Percentiles rank a stretch among this genome's conserved stretches.
Evolutionary conservation across 2,329 filamentous ascomycete species (phyloP).

Genomic region (Acrocalymma vagum): DNA sequence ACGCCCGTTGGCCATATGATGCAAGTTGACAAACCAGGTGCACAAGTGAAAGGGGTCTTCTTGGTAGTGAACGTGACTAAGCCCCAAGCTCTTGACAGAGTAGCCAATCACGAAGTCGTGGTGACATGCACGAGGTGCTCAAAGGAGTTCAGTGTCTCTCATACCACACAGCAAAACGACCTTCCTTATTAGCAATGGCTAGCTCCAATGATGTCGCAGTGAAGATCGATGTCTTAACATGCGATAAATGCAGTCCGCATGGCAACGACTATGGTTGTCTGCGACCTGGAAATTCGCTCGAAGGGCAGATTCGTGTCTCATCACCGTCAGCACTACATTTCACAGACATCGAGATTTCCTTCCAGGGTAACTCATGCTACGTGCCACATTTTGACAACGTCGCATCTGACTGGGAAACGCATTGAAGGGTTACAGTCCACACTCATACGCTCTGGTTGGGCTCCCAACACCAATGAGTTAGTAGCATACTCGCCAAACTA

Average conservation of each 20-base stretch:
- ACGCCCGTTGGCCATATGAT: conserved; percentile 6
- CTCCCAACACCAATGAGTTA: conserved; percentile 8
- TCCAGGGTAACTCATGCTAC: conserved; percentile 7
- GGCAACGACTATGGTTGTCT: conserved; percentile 8
- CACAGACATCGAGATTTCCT: conserved; percentile 11
- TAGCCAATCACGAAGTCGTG: conserved; percentile 4
- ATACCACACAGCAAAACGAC: conserved; percentile 4
- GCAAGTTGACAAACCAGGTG: conserved; percentile 4
- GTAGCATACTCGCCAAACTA: conserved; percentile 9
- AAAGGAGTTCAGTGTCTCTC: conserved; percentile 5
- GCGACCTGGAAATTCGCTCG: conserved; percentile 12
- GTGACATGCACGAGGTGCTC: conserved; percentile 6
- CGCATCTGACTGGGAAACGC: conserved; percentile 6
- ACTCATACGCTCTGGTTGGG: conserved; percentile 5
- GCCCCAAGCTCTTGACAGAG: conserved; percentile 2
- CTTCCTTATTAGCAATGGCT: conserved; percentile 5
- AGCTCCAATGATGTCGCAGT: conserved; percentile 7
- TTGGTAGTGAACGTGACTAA: conserved; percentile 5
- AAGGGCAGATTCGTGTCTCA: conserved; percentile 9
- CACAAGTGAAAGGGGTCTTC: too few relatives aligned
- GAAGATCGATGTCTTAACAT: conserved; percentile 11
- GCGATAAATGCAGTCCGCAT: conserved; percentile 12
- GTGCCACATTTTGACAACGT: conserved; percentile 1
- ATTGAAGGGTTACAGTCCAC: conserved; percentile 8
- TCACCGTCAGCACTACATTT: conserved; percentile 7